Percentiles rank a stretch among this genome's conserved stretches.
Conservation (phyloP, 1,139 yeast genomes). For the Eremothecium cymbalariae region DNA sequence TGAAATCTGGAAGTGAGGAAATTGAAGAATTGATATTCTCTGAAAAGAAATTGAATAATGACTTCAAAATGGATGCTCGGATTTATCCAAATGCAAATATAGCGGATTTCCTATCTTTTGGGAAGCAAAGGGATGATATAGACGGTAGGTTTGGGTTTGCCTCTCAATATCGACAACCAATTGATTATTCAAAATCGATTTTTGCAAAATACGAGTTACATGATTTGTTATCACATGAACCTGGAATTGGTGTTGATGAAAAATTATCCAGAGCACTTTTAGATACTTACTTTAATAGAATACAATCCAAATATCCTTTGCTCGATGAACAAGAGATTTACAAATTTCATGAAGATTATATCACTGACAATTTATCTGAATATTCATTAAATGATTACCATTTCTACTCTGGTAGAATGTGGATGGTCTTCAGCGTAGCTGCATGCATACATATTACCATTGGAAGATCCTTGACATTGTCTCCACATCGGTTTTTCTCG, state of each 20-base stretch:
- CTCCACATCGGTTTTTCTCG: conserved; percentile 44
- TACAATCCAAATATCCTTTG: conserved; percentile 45
- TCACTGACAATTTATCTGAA: conserved; percentile 30
- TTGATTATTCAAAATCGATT: conserved; percentile 35
- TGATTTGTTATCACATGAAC: conserved; percentile 38
- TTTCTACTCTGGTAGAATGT: conserved; percentile 44
- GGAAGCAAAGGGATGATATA: not conserved
- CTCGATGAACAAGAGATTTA: conserved; percentile 42
- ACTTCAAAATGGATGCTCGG: not conserved
- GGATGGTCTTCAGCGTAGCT: conserved; percentile 43
- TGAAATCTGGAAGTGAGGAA: conserved; percentile 15
- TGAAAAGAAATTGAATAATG: not conserved
- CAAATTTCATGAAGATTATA: conserved; percentile 39
- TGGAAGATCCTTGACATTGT: conserved; percentile 43
- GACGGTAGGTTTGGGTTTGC: conserved; percentile 10
- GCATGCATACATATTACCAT: conserved; percentile 43
- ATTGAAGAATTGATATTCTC: conserved; percentile 1
- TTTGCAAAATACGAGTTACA: conserved; percentile 38
- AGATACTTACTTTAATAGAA: conserved; percentile 42
- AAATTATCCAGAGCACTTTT: conserved; percentile 39
- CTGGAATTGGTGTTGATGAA: conserved; percentile 41
- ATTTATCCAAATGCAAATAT: conserved; percentile 5
- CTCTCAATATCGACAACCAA: conserved; percentile 33
- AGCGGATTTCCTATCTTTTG: conserved; percentile 11
- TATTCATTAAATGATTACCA: conserved; percentile 37